A percentile compares a stretch with the other conserved stretches of the same genome.
Conservation (phyloP, 164 flowering plant genomes). For the grape (Vitis vinifera) region DNA sequence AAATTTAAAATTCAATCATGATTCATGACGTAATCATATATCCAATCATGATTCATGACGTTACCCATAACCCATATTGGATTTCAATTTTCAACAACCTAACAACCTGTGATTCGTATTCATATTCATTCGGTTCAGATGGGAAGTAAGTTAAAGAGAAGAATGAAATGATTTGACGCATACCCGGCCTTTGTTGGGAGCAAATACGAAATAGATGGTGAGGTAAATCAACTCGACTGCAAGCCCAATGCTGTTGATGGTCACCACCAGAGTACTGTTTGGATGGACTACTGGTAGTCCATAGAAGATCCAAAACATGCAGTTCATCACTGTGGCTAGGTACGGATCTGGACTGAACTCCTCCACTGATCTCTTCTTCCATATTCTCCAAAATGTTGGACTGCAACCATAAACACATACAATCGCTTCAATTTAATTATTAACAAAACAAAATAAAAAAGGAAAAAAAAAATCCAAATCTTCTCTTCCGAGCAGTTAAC, state of each 20-base stretch:
- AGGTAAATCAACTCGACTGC: slow-evolving; percentile 37
- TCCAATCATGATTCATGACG: no score
- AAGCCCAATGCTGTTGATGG: slow-evolving; percentile 53
- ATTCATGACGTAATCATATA: no score
- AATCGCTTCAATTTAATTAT: neutral
- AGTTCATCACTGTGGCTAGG: slow-evolving; percentile 33
- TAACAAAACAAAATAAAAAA: no score
- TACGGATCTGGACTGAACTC: slow-evolving; percentile 36
- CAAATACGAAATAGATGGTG: slow-evolving; percentile 29
- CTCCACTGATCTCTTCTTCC: slow-evolving; percentile 38
- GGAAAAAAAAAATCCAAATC: no score
- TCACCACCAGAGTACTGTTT: slow-evolving; percentile 46
- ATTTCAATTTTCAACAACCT: no score
- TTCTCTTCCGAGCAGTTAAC: no score
- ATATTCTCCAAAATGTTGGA: slow-evolving; percentile 41
- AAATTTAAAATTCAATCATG: no score
- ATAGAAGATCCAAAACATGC: slow-evolving; percentile 42
- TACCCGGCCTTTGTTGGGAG: slow-evolving; percentile 38
- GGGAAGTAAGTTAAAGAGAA: neutral
- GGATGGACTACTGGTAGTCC: slow-evolving; percentile 44
- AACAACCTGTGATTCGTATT: no score
- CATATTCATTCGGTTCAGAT: neutral
- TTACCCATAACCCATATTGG: no score
- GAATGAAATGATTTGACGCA: neutral
- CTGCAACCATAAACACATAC: slow-evolving; percentile 19